These are phyloP conservation scores for Chloris gayana DNA, from an alignment of 176 grass and related monocot species.

Conservation along the genomic window DNA sequence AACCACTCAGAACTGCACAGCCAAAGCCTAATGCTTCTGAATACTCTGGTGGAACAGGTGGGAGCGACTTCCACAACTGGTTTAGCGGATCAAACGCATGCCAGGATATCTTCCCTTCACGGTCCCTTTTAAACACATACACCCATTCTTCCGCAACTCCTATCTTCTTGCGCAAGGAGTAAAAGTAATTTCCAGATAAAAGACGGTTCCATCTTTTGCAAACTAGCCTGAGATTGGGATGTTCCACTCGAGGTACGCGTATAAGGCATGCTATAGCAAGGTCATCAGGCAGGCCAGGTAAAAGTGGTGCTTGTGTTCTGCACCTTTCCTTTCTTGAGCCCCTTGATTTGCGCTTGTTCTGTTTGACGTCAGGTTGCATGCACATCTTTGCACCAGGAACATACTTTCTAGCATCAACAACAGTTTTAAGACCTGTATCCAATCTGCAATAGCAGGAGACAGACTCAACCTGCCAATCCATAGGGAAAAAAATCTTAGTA, in stretches of 20 bases:
- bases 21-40: conserved; percentile 83
- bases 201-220: conserved; percentile 91
- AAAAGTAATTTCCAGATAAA: conserved; percentile 85
- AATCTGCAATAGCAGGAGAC: conserved; percentile 84
- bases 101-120: conserved; percentile 91
- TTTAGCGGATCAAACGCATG: conserved; percentile 78
- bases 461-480: conserved; percentile 69
- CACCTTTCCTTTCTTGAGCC: conserved; percentile 62
- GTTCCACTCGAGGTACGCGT: conserved; percentile 72
- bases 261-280: conserved; percentile 85
- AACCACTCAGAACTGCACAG: conserved; percentile 73
- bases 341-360: conserved; percentile 51
- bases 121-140: conserved; percentile 85
- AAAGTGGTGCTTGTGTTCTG: conserved; percentile 62
- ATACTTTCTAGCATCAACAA: conserved; percentile 81
- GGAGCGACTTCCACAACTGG: conserved; percentile 81
- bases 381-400: conserved; percentile 84
- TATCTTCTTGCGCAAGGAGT: conserved; percentile 74
- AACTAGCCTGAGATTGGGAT: conserved; percentile 66
- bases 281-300: conserved; percentile 88
- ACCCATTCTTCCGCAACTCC: conserved; percentile 85
- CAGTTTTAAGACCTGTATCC: conserved; percentile 82
- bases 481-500: conserved; percentile 20
- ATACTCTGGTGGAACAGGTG: conserved; percentile 80
- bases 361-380: conserved; percentile 79